Conservation (phyloP, 2,329 filamentous ascomycete genomes). For the Fusarium chlamydosporum region DNA sequence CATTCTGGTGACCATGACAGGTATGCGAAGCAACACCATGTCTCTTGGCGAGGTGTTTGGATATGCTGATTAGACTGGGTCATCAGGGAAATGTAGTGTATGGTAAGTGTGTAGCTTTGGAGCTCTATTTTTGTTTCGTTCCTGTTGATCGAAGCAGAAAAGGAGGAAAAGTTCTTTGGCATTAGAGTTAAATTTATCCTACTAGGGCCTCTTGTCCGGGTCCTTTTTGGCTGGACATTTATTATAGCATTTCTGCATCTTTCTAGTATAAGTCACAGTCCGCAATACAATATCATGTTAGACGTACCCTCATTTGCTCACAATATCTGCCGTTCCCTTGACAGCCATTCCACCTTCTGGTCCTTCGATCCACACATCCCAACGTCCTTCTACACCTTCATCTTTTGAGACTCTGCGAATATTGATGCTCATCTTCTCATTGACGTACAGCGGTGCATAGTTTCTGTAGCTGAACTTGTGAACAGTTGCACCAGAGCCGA, state of each 20-base stretch:
- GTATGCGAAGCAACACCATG: slow-evolving; percentile 80
- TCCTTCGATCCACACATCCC: slow-evolving; percentile 58
- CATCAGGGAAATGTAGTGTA: slow-evolving; percentile 23
- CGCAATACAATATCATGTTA: not conserved
- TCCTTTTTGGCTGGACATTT: slow-evolving; percentile 25
- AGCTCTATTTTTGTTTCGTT: not conserved
- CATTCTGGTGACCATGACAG: slow-evolving; percentile 78
- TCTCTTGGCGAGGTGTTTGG: slow-evolving; percentile 92
- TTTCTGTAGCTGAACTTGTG: slow-evolving; percentile 81
- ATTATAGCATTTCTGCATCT: slow-evolving; percentile 32
- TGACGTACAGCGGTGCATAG: slow-evolving; percentile 82
- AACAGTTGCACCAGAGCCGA: slow-evolving; percentile 56
- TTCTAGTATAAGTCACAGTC: slow-evolving; percentile 27
- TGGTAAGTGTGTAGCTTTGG: slow-evolving; percentile 24
- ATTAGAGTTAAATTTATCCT: slow-evolving; percentile 18
- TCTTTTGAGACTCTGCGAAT: slow-evolving; percentile 62
- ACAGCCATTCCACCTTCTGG: slow-evolving; percentile 73
- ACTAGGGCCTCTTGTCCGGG: slow-evolving; percentile 16
- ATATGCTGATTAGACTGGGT: slow-evolving; percentile 68
- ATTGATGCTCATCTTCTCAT: slow-evolving; percentile 79
- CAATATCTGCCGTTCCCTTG: slow-evolving; percentile 64
- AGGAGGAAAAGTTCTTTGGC: slow-evolving; percentile 7
- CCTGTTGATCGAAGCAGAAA: slow-evolving; percentile 4
- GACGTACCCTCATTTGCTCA: not conserved
- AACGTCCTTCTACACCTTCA: slow-evolving; percentile 56